These are phyloP conservation scores for Sphaerulina vaccinii DNA, from an alignment of 2,329 filamentous ascomycete species.

Conservation along the genomic window DNA sequence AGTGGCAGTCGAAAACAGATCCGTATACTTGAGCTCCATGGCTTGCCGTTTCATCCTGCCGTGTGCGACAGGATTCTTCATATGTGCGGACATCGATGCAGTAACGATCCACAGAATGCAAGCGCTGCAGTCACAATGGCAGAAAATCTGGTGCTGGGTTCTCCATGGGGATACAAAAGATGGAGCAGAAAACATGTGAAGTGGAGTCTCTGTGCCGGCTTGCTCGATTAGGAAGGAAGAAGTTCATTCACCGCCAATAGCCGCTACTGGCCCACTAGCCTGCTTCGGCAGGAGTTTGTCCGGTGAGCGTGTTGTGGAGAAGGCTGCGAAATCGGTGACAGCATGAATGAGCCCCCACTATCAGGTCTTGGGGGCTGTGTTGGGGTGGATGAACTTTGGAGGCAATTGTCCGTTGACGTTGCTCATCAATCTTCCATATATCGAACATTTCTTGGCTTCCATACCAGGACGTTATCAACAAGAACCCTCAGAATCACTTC, in stretches of 20 bases:
- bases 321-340: slow-evolving; percentile 12
- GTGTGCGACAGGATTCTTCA: neutral
- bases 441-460: neutral
- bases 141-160: slow-evolving; percentile 5
- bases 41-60: slow-evolving; percentile 7
- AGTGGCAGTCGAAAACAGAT: neutral
- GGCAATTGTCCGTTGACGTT: neutral
- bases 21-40: slow-evolving; percentile 2
- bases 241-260: slow-evolving; percentile 11
- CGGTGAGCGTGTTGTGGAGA: slow-evolving; percentile 5
- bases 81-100: slow-evolving; percentile 5
- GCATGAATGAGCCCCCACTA: slow-evolving; percentile 4
- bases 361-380: slow-evolving; percentile 11
- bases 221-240: slow-evolving; percentile 1
- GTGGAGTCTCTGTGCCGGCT: neutral
- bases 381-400: neutral
- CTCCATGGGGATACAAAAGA: slow-evolving; percentile 12
- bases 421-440: neutral
- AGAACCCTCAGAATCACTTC: neutral
- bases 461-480: neutral
- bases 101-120: neutral
- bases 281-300: slow-evolving; percentile 9
- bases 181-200: slow-evolving; percentile 5
- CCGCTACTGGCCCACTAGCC: slow-evolving; percentile 3
- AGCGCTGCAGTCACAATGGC: neutral